A percentile compares a stretch with the other conserved stretches of the same genome.
Evolutionary conservation across 306 rosid genomes (phyloP).

Genomic region (Glycine latifolia): DNA sequence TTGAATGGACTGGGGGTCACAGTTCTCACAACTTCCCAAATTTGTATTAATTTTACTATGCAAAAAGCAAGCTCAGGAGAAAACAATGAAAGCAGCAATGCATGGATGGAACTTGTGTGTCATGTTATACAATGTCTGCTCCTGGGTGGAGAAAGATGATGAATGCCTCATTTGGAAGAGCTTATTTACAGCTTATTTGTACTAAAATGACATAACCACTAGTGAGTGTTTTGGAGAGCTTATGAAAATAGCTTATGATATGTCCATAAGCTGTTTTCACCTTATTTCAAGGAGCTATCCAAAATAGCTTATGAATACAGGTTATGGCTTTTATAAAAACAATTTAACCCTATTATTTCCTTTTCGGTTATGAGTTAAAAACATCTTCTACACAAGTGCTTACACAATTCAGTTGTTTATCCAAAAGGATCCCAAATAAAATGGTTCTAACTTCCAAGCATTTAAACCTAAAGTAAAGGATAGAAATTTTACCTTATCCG

Average conservation of each 20-base stretch:
- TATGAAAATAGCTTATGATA: background rate
- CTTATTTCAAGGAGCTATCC: background rate
- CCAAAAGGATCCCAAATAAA: background rate
- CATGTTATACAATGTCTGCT: background rate
- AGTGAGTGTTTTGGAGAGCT: background rate
- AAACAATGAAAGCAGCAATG: constrained; percentile 3
- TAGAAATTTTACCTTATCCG: constrained; percentile 74
- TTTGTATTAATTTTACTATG: background rate
- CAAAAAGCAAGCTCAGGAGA: constrained; percentile 1
- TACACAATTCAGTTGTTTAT: background rate
- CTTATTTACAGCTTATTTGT: background rate
- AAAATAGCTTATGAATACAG: background rate
- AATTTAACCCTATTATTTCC: background rate
- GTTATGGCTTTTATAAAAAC: background rate
- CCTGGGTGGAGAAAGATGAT: background rate
- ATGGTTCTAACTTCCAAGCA: background rate
- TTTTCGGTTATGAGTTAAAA: background rate
- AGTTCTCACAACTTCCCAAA: background rate
- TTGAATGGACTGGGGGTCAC: background rate
- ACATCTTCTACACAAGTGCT: background rate
- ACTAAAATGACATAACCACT: background rate
- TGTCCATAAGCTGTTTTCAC: background rate
- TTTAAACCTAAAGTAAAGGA: constrained; percentile 28
- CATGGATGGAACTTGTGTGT: background rate
- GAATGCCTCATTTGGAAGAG: background rate